phyloP scores from a whole-genome alignment of 108 stramenopile species.

The Nitzschia putrida region DNA sequence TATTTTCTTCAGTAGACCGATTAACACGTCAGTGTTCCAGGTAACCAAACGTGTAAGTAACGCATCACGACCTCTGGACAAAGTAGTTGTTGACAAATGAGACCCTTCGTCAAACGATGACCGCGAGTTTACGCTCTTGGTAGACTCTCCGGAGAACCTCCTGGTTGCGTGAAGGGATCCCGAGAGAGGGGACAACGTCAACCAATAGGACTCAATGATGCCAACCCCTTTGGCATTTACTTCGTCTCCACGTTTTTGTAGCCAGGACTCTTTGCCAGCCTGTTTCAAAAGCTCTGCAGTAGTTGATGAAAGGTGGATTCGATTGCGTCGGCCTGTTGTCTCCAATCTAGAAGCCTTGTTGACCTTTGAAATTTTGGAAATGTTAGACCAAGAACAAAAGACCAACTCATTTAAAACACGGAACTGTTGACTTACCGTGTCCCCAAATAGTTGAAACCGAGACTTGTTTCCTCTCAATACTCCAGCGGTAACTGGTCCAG shows the following conservation, averaged over 20 bases:
- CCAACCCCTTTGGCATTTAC: conserved; percentile 51
- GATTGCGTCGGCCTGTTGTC: conserved; percentile 31
- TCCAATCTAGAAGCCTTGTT: conserved; percentile 64
- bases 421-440: no score
- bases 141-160: not conserved
- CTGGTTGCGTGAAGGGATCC: not conserved
- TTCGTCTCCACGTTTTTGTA: conserved; percentile 28
- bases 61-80: not conserved
- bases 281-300: conserved; percentile 37
- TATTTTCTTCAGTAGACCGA: not conserved
- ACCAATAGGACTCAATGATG: conserved; percentile 36
- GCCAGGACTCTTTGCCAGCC: conserved; percentile 42
- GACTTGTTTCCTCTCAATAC: no score
- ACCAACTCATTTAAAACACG: no score
- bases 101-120: not conserved
- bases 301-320: conserved; percentile 52
- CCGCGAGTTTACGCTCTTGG: not conserved
- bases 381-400: no score
- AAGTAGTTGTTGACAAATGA: no score
- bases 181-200: not conserved
- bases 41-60: conserved; percentile 2
- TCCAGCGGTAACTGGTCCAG: no score
- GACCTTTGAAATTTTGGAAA: conserved; percentile 3
- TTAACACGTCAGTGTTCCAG: conserved; percentile 13
- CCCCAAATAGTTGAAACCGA: no score